These are phyloP conservation scores for Eimeria necatrix DNA, from an alignment of 169 alveolate genomes.

Conservation along the genomic window DNA sequence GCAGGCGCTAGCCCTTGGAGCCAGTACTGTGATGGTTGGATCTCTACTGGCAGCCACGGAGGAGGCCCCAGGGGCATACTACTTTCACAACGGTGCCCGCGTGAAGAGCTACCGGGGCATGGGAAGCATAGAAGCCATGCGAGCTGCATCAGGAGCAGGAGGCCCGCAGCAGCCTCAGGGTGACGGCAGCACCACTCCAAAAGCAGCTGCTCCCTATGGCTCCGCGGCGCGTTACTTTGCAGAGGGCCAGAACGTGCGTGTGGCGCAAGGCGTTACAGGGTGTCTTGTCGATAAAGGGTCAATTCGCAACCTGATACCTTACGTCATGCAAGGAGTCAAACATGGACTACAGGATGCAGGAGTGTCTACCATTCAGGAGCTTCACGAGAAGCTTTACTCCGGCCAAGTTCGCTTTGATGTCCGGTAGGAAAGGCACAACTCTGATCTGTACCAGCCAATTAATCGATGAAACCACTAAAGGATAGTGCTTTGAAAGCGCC, in stretches of 20 bases:
- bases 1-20: conserved; percentile 95
- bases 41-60: conserved; percentile 95
- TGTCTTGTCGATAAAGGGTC: conserved; percentile 93
- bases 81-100: conserved; percentile 91
- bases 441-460: too few relatives aligned
- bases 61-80: conserved; percentile 96
- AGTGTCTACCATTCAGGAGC: conserved; percentile 54
- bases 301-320: conserved; percentile 90
- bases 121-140: conserved; percentile 87
- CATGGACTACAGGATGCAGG: conserved; percentile 84
- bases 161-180: conserved; percentile 12
- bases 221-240: conserved; percentile 86
- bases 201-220: conserved; percentile 62
- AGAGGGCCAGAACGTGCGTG: conserved; percentile 85
- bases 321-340: conserved; percentile 87
- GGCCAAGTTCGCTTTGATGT: conserved; percentile 81
- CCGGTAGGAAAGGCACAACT: conserved; percentile 65
- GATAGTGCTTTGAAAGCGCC: too few relatives aligned
- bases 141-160: conserved; percentile 58
- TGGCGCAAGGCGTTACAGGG: conserved; percentile 94
- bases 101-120: conserved; percentile 88
- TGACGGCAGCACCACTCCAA: conserved; percentile 47
- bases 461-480: too few relatives aligned
- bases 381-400: conserved; percentile 66
- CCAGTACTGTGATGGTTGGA: conserved; percentile 95